Base-by-base conservation (phyloP, 148 eudicot genomes). In the Rhododendron molle region DNA sequence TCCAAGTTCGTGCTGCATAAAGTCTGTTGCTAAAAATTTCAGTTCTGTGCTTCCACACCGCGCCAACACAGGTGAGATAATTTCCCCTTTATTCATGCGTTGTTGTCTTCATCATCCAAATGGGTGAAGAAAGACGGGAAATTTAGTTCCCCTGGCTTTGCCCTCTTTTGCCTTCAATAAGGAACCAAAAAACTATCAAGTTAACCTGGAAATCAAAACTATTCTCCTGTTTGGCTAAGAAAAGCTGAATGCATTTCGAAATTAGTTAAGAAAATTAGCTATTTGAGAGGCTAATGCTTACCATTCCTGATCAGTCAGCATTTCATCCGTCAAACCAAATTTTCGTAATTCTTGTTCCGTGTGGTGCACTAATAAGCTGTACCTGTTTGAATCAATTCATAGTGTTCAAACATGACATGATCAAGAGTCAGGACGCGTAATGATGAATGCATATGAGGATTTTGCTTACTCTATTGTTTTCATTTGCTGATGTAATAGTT, bases 301-400 rank as follows among this genome's bases (percentile, higher is more conserved):
- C 94, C 94, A 92, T 88, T 90, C 87, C 83, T 92, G 94, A 72
- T 92, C 94, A 50, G 81, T 85, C 46, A 92, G 83, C 94, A 92
- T 92, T 62, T 89, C 89, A 46, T 92, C 92, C 0, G 94, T 92
- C 69, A 92, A 82, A 40, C 94, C 94, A 40, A 92, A 90, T 72
- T 86, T 56, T 43, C 86, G 77, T 40, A 92, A 26, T 81, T 92
- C 89, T 28, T 90, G 84, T 58, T 89, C 86, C 0, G 88, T 85
- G 54, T 92, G 94, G 78, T 92, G 94, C 89, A 89, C 81, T 78
- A 89, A 54, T 74, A 92, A 88, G 82, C 89, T 83, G 89, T 92
- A 92, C 87, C 93, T 91, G 89, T 81, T 7, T 1, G 60, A 4
- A 73, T 83, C 34, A 54, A 23, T 15, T 81, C 5, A 81, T 34